Evolutionary conservation across 768 basidiomycete genomes (phyloP), one percentile per base, ranked within the genome.

Genomic region (Tulasnella sp.): DNA sequence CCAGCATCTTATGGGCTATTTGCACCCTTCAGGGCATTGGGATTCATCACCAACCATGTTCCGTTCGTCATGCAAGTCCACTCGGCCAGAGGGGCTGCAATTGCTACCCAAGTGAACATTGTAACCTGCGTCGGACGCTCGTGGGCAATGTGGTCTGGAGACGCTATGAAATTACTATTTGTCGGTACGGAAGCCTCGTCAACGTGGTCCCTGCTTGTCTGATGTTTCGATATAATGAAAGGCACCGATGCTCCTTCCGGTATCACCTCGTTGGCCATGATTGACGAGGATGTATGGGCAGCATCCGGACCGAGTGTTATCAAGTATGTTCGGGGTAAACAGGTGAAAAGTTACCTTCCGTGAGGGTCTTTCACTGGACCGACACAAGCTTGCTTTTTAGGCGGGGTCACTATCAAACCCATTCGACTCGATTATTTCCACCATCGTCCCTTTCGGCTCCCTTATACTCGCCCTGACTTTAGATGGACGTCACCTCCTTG

Each of bases 131-230:
- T 98, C 10, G 96, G 97, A 7, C 89, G 86, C 78, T 90, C 93
- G 80, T 99, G 96, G 96, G 93, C 95, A 23, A 86, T 98, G 82
- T 99, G 97, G 97, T 95, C 98, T 81, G 96, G 95, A 29, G 93
- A 91, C 37, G 95, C 92, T 85, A 96, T 99, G 94, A 88, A 87
- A 42, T 85, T 99, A 77, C 87, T 98, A 48, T 99, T 99, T 83
- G 95, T 96, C 79, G 95, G 97, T 94, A 84, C 86, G 94, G 89
- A 44, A 7, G 29, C 13, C 26, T n/a, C 10, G 7, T 74, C 39
- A 15, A 26, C 35, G 29, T 26, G 32, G 16, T 23, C 72, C 32
- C 48, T 80, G 29, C 11, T 55, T 42, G 46, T 57, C 37, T 77
- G 23, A 48, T 44, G 10, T 75, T 37, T n/a, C n/a, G 51, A 3